phyloP scores from a whole-genome alignment of 176 grass and related monocot species.

The Oryza meridionalis region DNA sequence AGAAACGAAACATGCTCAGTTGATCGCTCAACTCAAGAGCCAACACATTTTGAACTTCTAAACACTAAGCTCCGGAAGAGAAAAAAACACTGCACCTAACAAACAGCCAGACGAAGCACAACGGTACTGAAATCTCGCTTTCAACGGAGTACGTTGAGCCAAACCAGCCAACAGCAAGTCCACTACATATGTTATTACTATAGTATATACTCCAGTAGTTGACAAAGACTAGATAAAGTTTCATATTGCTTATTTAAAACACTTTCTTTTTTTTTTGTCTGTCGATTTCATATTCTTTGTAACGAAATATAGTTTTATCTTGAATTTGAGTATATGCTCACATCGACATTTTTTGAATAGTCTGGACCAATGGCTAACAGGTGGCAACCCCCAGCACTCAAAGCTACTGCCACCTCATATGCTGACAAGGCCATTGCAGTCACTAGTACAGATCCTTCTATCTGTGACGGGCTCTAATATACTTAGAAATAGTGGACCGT shows the following conservation, averaged over 20 bases:
- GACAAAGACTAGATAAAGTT: background rate
- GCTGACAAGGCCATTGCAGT: background rate
- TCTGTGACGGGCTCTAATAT: too few species aligned
- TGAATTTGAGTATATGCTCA: too few species aligned
- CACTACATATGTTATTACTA: background rate
- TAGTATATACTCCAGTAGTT: background rate
- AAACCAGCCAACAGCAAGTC: background rate
- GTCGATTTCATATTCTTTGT: too few species aligned
- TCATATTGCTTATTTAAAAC: background rate
- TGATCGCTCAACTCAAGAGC: background rate
- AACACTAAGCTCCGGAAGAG: background rate
- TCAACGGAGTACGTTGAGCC: background rate
- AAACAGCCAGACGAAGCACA: background rate
- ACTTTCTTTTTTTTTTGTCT: too few species aligned
- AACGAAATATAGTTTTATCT: too few species aligned
- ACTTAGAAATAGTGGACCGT: too few species aligned
- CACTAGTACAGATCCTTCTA: too few species aligned
- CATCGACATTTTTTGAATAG: background rate
- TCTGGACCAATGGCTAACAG: background rate
- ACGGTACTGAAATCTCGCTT: background rate
- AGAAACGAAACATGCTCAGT: background rate
- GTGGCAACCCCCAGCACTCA: background rate
- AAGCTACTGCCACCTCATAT: background rate
- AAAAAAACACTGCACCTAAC: background rate
- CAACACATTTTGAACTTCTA: background rate